A percentile compares a stretch with the other conserved stretches of the same genome.
phyloP scores from a whole-genome alignment of 1,139 yeast genomes.

The Hyphopichia pseudoburtonii region DNA sequence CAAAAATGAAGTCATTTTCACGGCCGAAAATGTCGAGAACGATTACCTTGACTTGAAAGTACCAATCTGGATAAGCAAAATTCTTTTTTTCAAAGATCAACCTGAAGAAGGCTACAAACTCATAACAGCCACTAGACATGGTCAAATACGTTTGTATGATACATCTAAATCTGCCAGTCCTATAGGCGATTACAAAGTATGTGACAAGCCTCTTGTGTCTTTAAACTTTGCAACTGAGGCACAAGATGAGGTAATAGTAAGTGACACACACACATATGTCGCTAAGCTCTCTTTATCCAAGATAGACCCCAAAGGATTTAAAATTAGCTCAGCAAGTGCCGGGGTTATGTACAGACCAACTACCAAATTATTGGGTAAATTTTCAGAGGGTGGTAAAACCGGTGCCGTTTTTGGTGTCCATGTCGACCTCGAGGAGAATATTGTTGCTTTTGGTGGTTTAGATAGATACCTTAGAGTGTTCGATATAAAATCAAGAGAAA shows the following conservation, averaged over 20 bases:
- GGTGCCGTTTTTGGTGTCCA: constrained; percentile 42
- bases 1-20: constrained; percentile 37
- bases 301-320: constrained; percentile 37
- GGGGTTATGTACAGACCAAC: constrained; percentile 41
- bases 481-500: constrained; percentile 55
- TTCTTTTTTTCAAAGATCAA: constrained; percentile 42
- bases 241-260: constrained; percentile 44
- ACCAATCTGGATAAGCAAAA: constrained; percentile 63
- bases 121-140: constrained; percentile 67
- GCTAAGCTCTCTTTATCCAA: constrained; percentile 50
- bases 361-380: constrained; percentile 43
- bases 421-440: constrained; percentile 21
- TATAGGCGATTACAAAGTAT: constrained; percentile 43
- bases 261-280: constrained; percentile 59
- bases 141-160: constrained; percentile 65
- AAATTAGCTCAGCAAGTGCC: constrained; percentile 44
- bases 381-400: constrained; percentile 43
- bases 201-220: constrained; percentile 49
- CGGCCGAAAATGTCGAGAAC: constrained; percentile 66
- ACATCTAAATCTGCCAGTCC: constrained; percentile 64
- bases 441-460: constrained; percentile 68
- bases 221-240: constrained; percentile 31
- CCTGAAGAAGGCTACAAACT: constrained; percentile 40
- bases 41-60: constrained; percentile 67
- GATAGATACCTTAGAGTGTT: constrained; percentile 84